These are phyloP conservation scores for Teratosphaeria pseudoeucalypti DNA, from an alignment of 2,329 filamentous ascomycete species.

Conservation along the genomic window DNA sequence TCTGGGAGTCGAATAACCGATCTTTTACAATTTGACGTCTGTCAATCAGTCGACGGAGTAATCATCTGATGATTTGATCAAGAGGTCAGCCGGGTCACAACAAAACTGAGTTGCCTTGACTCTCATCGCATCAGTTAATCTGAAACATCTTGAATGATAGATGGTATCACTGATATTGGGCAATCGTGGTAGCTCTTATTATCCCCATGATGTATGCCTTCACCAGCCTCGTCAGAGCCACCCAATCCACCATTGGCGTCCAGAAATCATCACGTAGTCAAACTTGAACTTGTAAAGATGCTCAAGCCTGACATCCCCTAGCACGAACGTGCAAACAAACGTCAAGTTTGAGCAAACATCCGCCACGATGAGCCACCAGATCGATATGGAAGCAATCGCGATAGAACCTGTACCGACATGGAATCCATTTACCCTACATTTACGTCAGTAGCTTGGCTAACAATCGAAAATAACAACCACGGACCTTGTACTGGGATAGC, in stretches of 20 bases:
- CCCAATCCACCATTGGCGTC: no score
- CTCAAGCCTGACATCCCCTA: neutral
- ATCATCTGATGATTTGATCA: no score
- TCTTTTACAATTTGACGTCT: neutral
- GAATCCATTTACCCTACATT: neutral
- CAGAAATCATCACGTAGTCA: neutral
- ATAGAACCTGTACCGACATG: neutral
- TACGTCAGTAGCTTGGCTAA: neutral
- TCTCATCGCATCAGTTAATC: no score
- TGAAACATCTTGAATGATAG: no score
- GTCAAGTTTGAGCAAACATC: neutral
- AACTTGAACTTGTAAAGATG: neutral
- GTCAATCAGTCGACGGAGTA: no score
- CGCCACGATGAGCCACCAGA: neutral
- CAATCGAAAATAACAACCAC: neutral
- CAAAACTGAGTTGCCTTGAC: no score
- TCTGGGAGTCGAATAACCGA: neutral
- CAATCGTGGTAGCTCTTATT: no score
- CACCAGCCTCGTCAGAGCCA: no score
- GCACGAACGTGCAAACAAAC: neutral
- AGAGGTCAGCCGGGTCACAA: no score
- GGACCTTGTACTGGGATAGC: neutral
- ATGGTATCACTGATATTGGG: no score
- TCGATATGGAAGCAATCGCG: neutral
- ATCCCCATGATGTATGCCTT: no score